Conservation (phyloP, 116 monocot genomes). For the Trichopus zeylanicus region DNA sequence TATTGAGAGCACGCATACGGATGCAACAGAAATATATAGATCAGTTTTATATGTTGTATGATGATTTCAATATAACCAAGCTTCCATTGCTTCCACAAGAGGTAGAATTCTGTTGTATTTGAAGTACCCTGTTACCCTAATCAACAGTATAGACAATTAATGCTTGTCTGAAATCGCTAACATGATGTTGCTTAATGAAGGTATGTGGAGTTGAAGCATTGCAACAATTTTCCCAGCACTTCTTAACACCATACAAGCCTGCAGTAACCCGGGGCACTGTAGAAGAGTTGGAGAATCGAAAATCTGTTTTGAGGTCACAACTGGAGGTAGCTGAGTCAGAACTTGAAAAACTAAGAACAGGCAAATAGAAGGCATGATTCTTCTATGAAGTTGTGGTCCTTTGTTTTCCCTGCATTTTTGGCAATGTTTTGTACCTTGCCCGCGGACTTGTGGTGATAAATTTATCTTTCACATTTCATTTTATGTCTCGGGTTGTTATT, state of each 20-base stretch:
- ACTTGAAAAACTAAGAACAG: conserved; percentile 38
- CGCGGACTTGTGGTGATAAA: no score
- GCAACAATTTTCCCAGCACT: conserved; percentile 37
- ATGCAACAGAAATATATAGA: conserved; percentile 98
- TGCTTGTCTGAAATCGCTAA: not conserved
- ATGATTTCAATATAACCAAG: conserved; percentile 92
- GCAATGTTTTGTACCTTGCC: no score
- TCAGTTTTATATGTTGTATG: conserved; percentile 94
- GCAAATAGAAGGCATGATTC: conserved; percentile 31
- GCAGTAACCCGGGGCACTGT: conserved; percentile 26
- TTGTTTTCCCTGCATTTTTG: no score
- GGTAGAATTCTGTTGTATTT: conserved; percentile 21
- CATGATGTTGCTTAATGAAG: conserved; percentile 6
- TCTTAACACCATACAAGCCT: conserved; percentile 42
- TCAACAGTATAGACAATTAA: no score
- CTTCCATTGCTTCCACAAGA: conserved; percentile 87
- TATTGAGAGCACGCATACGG: conserved; percentile 67
- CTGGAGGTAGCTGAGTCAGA: conserved; percentile 42
- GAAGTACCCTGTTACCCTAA: not conserved
- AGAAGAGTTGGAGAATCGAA: conserved; percentile 48
- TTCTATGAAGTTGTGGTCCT: not conserved
- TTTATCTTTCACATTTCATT: no score
- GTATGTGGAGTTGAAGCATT: conserved; percentile 52
- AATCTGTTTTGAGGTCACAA: conserved; percentile 29
- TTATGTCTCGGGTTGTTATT: not conserved